Percentiles rank a stretch among this genome's conserved stretches.
These are phyloP conservation scores for Trypanosoma congolense DNA, from an alignment of 208 protist genomes.

Conservation along the genomic window DNA sequence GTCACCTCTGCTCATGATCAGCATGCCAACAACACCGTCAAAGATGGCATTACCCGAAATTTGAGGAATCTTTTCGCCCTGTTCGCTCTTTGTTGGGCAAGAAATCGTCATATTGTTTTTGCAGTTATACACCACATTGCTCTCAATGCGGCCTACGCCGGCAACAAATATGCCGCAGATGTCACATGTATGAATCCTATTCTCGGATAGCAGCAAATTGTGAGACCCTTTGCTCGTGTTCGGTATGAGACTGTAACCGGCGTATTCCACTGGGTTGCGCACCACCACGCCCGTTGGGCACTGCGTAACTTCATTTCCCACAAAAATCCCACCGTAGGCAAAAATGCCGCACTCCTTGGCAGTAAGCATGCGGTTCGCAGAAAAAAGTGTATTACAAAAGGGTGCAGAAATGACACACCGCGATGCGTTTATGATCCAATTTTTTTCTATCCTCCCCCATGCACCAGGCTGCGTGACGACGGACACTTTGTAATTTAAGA, in stretches of 20 bases:
- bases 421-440: constrained; percentile 41
- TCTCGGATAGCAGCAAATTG: constrained; percentile 40
- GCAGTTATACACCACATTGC: constrained; percentile 64
- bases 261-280: constrained; percentile 44
- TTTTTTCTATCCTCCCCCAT: constrained; percentile 36
- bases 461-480: constrained; percentile 39
- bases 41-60: constrained; percentile 42
- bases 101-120: constrained; percentile 53
- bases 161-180: constrained; percentile 54
- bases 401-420: constrained; percentile 45
- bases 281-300: constrained; percentile 50
- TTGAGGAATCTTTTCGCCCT: constrained; percentile 2
- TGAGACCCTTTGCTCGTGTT: constrained; percentile 27
- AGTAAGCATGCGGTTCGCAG: constrained; percentile 45
- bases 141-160: constrained; percentile 42
- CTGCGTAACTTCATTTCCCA: constrained; percentile 55
- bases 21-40: constrained; percentile 54
- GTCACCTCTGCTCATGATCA: constrained; percentile 40
- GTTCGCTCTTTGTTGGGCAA: constrained; percentile 5
- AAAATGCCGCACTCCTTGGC: constrained; percentile 51
- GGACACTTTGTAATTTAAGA: constrained; percentile 35
- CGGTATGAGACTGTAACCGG: constrained; percentile 54
- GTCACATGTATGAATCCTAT: constrained; percentile 53
- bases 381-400: constrained; percentile 44
- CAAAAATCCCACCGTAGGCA: constrained; percentile 57